These are phyloP conservation scores for Lunularia cruciata DNA, from an alignment of 225 moss, liverwort and hornwort species.

Conservation along the genomic window DNA sequence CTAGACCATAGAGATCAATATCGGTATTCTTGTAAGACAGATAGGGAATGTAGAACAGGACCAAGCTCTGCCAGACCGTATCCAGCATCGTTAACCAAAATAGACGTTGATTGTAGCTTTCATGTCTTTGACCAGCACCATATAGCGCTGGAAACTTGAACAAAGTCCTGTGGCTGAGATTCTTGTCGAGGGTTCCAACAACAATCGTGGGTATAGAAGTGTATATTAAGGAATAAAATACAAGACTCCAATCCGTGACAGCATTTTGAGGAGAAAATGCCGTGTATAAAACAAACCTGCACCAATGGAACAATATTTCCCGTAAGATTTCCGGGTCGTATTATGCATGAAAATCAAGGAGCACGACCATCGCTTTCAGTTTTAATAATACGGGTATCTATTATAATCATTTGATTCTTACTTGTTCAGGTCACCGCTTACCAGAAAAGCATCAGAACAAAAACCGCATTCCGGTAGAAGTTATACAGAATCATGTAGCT, in stretches of 20 bases:
- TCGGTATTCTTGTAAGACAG: conserved; percentile 50
- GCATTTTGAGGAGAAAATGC: conserved; percentile 76
- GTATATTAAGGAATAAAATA: conserved; percentile 86
- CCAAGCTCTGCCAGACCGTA: conserved; percentile 84
- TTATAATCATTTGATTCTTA: background rate
- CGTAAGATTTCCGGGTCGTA: too few species aligned
- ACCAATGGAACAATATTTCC: too few species aligned
- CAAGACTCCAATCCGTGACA: conserved; percentile 85
- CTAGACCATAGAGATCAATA: conserved; percentile 65
- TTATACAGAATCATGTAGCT: conserved; percentile 94
- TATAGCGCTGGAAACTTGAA: conserved; percentile 62
- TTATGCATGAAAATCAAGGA: too few species aligned
- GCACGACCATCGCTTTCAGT: too few species aligned
- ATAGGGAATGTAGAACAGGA: conserved; percentile 76
- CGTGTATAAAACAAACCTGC: conserved; percentile 76
- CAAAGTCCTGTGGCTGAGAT: conserved; percentile 67
- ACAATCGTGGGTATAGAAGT: conserved; percentile 83
- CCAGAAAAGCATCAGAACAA: conserved; percentile 94
- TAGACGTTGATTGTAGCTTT: conserved; percentile 68
- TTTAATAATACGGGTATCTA: too few species aligned
- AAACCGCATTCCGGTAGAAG: conserved; percentile 86
- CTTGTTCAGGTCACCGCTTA: conserved; percentile 24
- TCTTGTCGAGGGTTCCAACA: conserved; percentile 68
- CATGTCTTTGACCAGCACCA: conserved; percentile 69
- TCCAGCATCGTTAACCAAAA: conserved; percentile 88